phyloP scores from a whole-genome alignment of 2,329 filamentous ascomycete species.

The Hirsutella minnesotensis region DNA sequence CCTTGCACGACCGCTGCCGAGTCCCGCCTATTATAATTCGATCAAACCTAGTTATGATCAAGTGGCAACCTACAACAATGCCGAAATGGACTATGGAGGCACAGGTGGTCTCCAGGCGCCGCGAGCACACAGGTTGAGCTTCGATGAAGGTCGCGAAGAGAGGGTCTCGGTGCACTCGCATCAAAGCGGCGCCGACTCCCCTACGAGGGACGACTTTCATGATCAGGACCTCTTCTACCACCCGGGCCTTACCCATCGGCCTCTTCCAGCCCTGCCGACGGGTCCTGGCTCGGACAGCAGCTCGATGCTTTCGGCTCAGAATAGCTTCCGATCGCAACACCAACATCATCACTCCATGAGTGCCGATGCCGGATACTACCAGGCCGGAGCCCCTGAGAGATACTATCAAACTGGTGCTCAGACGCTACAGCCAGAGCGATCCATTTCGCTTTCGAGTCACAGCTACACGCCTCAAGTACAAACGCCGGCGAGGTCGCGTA shows the following conservation, averaged over 20 bases:
- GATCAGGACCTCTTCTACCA: conserved; percentile 79
- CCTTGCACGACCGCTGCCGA: conserved; percentile 36
- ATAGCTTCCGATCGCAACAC: conserved; percentile 26
- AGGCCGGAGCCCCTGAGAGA: conserved; percentile 35
- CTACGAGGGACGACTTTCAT: conserved; percentile 60
- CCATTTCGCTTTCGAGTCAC: conserved; percentile 73
- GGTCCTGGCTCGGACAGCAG: conserved; percentile 50
- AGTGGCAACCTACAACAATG: conserved; percentile 38
- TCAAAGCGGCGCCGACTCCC: conserved; percentile 52
- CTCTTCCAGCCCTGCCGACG: conserved; percentile 48
- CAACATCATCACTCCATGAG: conserved; percentile 39
- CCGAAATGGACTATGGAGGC: conserved; percentile 73
- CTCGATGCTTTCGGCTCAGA: conserved; percentile 35
- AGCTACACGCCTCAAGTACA: conserved; percentile 68
- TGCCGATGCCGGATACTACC: conserved; percentile 28
- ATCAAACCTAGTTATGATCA: conserved; percentile 16
- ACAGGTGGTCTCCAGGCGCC: conserved; percentile 83
- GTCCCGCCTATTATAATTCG: conserved; percentile 23
- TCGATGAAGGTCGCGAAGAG: conserved; percentile 80
- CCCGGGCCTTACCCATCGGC: conserved; percentile 60
- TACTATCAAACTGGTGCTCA: conserved; percentile 28
- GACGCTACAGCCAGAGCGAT: conserved; percentile 48
- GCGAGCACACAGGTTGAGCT: conserved; percentile 63
- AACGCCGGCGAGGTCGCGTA: conserved; percentile 83
- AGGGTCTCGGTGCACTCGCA: conserved; percentile 44